Evolutionary conservation across 2,329 filamentous ascomycete genomes (phyloP), one percentile per base, ranked within the genome.

Genomic region (Tolypocladium ovalisporum): DNA sequence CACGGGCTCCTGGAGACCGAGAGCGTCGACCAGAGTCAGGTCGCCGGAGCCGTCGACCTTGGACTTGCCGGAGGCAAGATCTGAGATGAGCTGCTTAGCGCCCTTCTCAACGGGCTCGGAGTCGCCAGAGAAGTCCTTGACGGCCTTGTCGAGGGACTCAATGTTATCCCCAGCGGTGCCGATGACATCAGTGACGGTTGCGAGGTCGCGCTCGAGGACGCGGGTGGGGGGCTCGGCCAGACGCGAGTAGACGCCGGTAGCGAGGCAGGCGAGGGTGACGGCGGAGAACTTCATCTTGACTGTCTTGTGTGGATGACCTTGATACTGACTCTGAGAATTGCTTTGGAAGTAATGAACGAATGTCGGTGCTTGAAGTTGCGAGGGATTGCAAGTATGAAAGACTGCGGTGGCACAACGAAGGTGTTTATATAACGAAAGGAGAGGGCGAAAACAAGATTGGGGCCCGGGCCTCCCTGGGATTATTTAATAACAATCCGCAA

Each of bases 71-170:
- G 62, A 57, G 39, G 58, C 56, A 29, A 68, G 57, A 15, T 57
- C 49, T 37, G 60, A 54, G 49, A 62, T 54, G 49, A 68, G 60
- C 37, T 59, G 52, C 35, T 60, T 57, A n/a, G 64, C 61, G n/a
- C 65, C 63, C 36, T 57, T 56, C 52, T 62, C 54, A 27, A 68
- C 57, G 10, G 36, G 22, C 19, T 54, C 39, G 10, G 62, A 47
- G 57, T 68, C 59, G 34, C 64, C 65, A 47, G 54, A 60, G 63
- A 66, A 68, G 52, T 44, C 52, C n/a, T 64, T 60, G 57, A 64
- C 58, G 24, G 66, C 65, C 10, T 49, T 62, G 60, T 62, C 60
- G 13, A 68, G 56, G 22, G 32, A n/a, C 9, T 62, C 60, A 54
- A 68, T 62, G 55, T 54, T 54, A 9, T 27, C 1, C 2, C 57